These are phyloP conservation scores for Colletotrichum chrysophilum DNA, from an alignment of 2,329 filamentous ascomycete genomes.

Conservation along the genomic window DNA sequence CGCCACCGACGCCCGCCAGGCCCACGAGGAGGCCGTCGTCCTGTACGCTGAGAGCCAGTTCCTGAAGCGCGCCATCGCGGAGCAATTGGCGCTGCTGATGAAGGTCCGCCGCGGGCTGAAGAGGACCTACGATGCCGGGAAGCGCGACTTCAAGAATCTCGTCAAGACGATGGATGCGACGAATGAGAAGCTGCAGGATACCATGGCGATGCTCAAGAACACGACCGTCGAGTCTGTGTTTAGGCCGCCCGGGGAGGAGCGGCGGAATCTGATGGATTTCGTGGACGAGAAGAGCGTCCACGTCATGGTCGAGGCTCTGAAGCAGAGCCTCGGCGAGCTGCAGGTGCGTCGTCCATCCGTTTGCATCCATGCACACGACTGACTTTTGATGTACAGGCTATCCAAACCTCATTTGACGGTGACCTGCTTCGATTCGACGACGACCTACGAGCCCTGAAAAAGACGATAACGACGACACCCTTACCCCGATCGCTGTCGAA, in stretches of 20 bases:
- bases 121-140: conserved; percentile 61
- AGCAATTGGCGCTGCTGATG: conserved; percentile 58
- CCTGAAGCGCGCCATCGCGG: conserved; percentile 64
- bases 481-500: conserved; percentile 35
- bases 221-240: conserved; percentile 70
- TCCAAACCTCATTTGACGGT: conserved; percentile 77
- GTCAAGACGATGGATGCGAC: conserved; percentile 71
- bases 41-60: conserved; percentile 74
- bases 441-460: conserved; percentile 71
- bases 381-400: conserved; percentile 43
- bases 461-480: conserved; percentile 53
- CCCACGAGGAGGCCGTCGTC: conserved; percentile 80
- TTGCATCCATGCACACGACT: neutral
- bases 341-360: conserved; percentile 51
- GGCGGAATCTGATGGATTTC: conserved; percentile 75
- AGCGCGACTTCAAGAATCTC: conserved; percentile 65
- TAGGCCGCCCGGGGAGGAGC: conserved; percentile 61
- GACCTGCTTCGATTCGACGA: conserved; percentile 78
- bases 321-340: conserved; percentile 73
- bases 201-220: conserved; percentile 67
- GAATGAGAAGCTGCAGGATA: conserved; percentile 67
- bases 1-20: conserved; percentile 74
- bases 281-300: conserved; percentile 76
- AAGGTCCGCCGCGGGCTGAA: conserved; percentile 57
- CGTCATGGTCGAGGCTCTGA: conserved; percentile 68